Percentiles rank a stretch among this genome's conserved stretches.
Conservation (phyloP, 305 asterid species). For the Plantago lanceolata region DNA sequence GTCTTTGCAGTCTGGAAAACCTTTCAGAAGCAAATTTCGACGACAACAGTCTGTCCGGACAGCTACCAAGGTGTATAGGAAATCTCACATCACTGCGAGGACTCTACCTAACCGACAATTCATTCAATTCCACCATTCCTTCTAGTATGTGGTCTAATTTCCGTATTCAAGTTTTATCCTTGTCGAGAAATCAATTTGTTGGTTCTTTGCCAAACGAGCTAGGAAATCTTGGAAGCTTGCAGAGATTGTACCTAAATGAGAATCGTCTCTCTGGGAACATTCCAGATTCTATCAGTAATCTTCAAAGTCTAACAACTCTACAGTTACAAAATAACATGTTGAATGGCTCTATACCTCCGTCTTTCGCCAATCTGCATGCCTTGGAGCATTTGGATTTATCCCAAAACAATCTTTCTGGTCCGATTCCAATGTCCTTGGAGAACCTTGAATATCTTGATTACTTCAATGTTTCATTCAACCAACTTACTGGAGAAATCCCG, state of each 20-base stretch:
- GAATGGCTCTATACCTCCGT: conserved; percentile 10
- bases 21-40: neutral
- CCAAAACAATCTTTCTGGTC: conserved; percentile 16
- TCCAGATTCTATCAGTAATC: conserved; percentile 9
- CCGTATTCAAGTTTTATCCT: conserved; percentile 5
- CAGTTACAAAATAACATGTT: conserved; percentile 8
- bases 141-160: conserved; percentile 13
- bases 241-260: neutral
- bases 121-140: conserved; percentile 19
- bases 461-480: conserved; percentile 23
- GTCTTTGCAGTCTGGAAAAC: conserved; percentile 7
- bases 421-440: conserved; percentile 11
- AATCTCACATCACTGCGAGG: conserved; percentile 12
- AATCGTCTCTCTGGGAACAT: conserved; percentile 25
- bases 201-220: conserved; percentile 22
- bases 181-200: neutral
- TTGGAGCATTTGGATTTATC: conserved; percentile 22
- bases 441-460: conserved; percentile 3
- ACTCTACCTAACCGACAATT: neutral
- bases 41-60: conserved; percentile 2
- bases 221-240: conserved; percentile 1
- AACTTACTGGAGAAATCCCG: conserved; percentile 20
- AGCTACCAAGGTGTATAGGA: conserved; percentile 19
- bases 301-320: neutral
- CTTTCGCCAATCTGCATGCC: neutral